Base-by-base conservation (phyloP, 1,284 basidiomycete genomes). In the Ustilago sp. region DNA sequence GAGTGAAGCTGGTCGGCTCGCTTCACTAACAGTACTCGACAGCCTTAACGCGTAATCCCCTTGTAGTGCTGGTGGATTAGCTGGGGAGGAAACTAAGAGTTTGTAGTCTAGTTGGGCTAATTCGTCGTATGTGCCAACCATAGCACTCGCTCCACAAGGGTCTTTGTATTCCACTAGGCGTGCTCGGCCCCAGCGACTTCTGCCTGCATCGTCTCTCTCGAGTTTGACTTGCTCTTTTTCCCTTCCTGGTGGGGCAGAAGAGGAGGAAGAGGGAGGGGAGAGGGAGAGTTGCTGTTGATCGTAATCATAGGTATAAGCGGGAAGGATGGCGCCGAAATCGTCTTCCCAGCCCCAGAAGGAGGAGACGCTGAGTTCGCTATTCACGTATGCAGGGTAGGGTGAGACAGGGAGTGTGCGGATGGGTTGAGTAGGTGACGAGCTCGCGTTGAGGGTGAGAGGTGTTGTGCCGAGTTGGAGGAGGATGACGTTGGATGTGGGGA, bases 51-150 rank as follows among this genome's bases (percentile, higher is more conserved):
- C 54, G 19, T 65, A 64, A 13, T 77, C 65, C 1, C 65, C 65
- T 35, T 76, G 72, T 39, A 83, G 53, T 3, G 76, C 75, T 0
- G 76, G 68, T 4, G 81, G 79, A 32, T 81, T 84, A 23, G 79
- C 80, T 0, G 67, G 74, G 2, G 66, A 62, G 8, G 81, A 71
- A 2, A 61, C 62, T 6, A 83, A 38, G 17, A 85, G 67, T 56
- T 78, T 78, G 58, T 83, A 85, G 38, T 82, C 81, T 71, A 93
- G 81, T 76, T 91, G 89, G 3, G 89, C 89, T 11, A 93, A 88
- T 8, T 89, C 87, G 72, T 92, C 91, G 82, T 92, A 91, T 13
- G 91, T 92, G 8, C 91, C 92, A 47, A 80, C 79, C 59, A 74
- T 72, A 1, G 82, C 82, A 23, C 71, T 66, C 4, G 63, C 70